A percentile compares a stretch with the other conserved stretches of the same genome.
These are phyloP conservation scores for Populus euphratica DNA, from an alignment of 345 rosid genomes.

Conservation along the genomic window DNA sequence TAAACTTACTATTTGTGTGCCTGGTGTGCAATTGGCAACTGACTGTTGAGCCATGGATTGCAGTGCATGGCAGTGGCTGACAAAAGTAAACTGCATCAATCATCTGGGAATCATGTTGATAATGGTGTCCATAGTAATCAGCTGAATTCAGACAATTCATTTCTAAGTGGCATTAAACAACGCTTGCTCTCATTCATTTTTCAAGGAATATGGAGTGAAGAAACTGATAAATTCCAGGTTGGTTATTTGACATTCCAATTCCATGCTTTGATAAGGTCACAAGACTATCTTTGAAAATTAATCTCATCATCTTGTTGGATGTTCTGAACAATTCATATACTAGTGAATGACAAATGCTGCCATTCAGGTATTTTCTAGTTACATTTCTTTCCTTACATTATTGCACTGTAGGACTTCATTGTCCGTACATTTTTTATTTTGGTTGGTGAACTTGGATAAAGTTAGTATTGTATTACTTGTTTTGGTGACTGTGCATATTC, in stretches of 20 bases:
- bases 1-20: not conserved
- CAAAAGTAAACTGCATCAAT: slow-evolving; percentile 42
- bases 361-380: not conserved
- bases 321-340: not conserved
- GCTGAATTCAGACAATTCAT: slow-evolving; percentile 38
- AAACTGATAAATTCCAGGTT: slow-evolving; percentile 63
- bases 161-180: slow-evolving; percentile 86
- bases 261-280: slow-evolving; percentile 4
- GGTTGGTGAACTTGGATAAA: not conserved
- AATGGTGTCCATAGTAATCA: slow-evolving; percentile 39
- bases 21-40: slow-evolving; percentile 5
- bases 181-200: slow-evolving; percentile 89
- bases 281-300: not conserved
- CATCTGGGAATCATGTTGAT: slow-evolving; percentile 37
- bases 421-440: not conserved
- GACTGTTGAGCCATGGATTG: slow-evolving; percentile 27
- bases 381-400: not conserved
- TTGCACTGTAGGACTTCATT: not conserved
- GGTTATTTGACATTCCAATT: slow-evolving; percentile 25
- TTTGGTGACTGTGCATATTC: not conserved
- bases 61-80: slow-evolving; percentile 49
- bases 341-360: not conserved
- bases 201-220: slow-evolving; percentile 75
- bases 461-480: not conserved
- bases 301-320: not conserved